These are phyloP conservation scores for Chlamydomonas reinhardtii DNA, from an alignment of 163 green algal genomes.

Conservation along the genomic window DNA sequence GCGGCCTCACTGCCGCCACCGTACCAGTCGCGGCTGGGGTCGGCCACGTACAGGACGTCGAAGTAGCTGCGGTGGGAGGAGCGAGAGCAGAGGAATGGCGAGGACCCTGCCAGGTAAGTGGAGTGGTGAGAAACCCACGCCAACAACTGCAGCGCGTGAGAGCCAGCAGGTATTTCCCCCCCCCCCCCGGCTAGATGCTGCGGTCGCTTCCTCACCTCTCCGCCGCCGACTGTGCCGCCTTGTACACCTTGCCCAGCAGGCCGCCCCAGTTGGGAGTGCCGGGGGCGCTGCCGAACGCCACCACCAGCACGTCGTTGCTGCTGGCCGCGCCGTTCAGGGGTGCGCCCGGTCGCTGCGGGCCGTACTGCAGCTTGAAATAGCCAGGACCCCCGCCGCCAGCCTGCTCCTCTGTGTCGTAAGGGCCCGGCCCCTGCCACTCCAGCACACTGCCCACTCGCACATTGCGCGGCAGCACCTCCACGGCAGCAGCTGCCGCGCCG, in stretches of 20 bases:
- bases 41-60: conserved; percentile 94
- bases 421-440: not conserved
- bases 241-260: conserved; percentile 78
- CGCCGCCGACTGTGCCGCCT: conserved; percentile 46
- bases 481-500: not conserved
- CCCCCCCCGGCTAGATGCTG: too few species aligned
- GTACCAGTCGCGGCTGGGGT: conserved; percentile 88
- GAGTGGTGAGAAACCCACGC: too few species aligned
- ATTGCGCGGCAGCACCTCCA: not conserved
- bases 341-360: not conserved
- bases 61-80: conserved; percentile 67
- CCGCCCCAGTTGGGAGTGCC: conserved; percentile 94
- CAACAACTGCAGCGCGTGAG: too few species aligned
- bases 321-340: not conserved
- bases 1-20: conserved; percentile 57
- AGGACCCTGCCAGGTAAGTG: too few species aligned
- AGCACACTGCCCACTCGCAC: conserved; percentile 45
- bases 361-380: conserved; percentile 89
- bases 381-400: conserved; percentile 51
- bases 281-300: conserved; percentile 92
- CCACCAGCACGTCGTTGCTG: conserved; percentile 77
- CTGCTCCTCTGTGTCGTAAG: too few species aligned
- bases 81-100: too few species aligned
- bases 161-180: too few species aligned
- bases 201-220: conserved; percentile 13